These are phyloP conservation scores for Scolecobasidium constrictum DNA, from an alignment of 2,329 filamentous ascomycete species.

Conservation along the genomic window DNA sequence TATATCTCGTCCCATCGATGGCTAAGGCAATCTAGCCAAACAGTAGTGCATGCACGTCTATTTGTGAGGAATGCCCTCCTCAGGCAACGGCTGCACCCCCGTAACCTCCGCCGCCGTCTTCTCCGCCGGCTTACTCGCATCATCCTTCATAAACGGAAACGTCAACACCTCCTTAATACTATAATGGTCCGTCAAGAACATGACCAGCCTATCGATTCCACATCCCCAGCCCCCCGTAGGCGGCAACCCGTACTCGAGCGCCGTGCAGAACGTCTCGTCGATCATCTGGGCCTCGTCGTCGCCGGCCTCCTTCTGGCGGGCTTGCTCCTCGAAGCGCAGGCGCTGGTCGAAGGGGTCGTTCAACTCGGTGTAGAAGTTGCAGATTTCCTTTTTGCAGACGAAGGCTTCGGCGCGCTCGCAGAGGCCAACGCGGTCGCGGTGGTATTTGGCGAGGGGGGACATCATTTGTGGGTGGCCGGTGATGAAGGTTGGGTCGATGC, in stretches of 20 bases:
- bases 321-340: constrained; percentile 87
- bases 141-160: constrained; percentile 97
- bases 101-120: constrained; percentile 51
- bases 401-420: constrained; percentile 98
- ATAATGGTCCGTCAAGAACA: constrained; percentile 61
- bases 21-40: no score
- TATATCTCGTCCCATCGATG: no score
- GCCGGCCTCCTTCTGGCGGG: constrained; percentile 87
- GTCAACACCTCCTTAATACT: constrained; percentile 91
- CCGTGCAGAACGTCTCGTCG: constrained; percentile 89
- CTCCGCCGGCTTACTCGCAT: constrained; percentile 38
- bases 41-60: no score
- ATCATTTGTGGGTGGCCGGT: constrained; percentile 72
- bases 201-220: constrained; percentile 80
- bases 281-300: constrained; percentile 95
- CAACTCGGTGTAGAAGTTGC: constrained; percentile 96
- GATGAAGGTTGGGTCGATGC: constrained; percentile 89
- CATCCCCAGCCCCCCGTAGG: constrained; percentile 96
- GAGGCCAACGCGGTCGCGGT: constrained; percentile 68
- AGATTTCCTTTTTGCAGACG: constrained; percentile 93
- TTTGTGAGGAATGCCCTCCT: constrained; percentile 42
- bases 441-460: constrained; percentile 94
- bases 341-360: constrained; percentile 91
- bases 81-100: constrained; percentile 46
- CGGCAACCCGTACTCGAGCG: constrained; percentile 73